phyloP scores from a whole-genome alignment of 2,329 filamentous ascomycete genomes.

The Drechslerella dactyloides region DNA sequence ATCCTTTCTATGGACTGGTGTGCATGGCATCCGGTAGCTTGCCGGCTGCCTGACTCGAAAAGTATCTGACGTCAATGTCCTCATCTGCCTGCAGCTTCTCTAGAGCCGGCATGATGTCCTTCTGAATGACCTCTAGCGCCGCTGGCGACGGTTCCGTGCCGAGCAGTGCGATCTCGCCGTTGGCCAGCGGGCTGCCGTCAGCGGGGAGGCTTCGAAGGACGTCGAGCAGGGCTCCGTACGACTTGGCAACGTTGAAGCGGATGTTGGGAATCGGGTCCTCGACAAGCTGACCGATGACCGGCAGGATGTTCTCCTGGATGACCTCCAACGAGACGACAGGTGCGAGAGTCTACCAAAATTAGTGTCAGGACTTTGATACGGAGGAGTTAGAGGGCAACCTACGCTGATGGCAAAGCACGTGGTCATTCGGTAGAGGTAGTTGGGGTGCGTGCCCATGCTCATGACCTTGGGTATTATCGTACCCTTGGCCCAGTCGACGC shows the following conservation, averaged over 20 bases:
- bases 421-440: slow-evolving; percentile 99
- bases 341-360: slow-evolving; percentile 72
- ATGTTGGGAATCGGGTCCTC: slow-evolving; percentile 97
- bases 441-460: slow-evolving; percentile 96
- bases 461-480: slow-evolving; percentile 99
- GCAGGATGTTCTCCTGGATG: slow-evolving; percentile 89
- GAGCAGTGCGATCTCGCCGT: slow-evolving; percentile 64
- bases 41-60: slow-evolving; percentile 84
- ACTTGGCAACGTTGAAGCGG: slow-evolving; percentile 99
- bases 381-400: slow-evolving; percentile 60
- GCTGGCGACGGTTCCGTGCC: slow-evolving; percentile 69
- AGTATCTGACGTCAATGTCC: slow-evolving; percentile 97
- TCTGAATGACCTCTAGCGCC: slow-evolving; percentile 80
- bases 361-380: slow-evolving; percentile 1
- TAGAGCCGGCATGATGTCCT: slow-evolving; percentile 84
- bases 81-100: slow-evolving; percentile 96
- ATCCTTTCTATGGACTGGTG: slow-evolving; percentile 60
- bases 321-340: slow-evolving; percentile 92
- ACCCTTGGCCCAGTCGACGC: slow-evolving; percentile 94
- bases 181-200: slow-evolving; percentile 84
- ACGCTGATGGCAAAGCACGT: slow-evolving; percentile 99
- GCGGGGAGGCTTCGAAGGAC: slow-evolving; percentile 91
- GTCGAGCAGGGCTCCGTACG: slow-evolving; percentile 85
- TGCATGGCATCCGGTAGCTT: slow-evolving; percentile 64
- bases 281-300: slow-evolving; percentile 93